Conservation (phyloP, 106 monocot genomes). For the Alisma plantagoaquatica region DNA sequence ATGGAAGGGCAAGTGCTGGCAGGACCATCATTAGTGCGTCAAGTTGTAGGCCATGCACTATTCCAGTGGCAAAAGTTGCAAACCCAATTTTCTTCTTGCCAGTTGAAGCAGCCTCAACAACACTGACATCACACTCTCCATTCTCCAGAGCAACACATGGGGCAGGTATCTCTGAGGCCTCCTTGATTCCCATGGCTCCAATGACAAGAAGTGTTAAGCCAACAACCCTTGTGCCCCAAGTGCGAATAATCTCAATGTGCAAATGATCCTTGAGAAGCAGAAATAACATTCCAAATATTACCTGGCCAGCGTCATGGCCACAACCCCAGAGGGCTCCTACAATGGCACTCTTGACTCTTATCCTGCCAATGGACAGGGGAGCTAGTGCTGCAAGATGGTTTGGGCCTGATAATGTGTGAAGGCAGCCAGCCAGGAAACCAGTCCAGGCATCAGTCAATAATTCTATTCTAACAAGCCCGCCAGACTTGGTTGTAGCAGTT, state of each 20-base stretch:
- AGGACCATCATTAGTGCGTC: slow-evolving; percentile 95
- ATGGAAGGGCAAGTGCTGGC: slow-evolving; percentile 90
- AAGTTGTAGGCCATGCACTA: slow-evolving; percentile 89
- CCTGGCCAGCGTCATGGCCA: slow-evolving; percentile 92
- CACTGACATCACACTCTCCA: slow-evolving; percentile 13
- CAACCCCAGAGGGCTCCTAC: slow-evolving; percentile 98
- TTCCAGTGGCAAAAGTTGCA: slow-evolving; percentile 91
- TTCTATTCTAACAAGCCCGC: slow-evolving; percentile 40
- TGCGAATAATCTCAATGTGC: slow-evolving; percentile 70
- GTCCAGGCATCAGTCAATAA: slow-evolving; percentile 80
- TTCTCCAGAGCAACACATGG: slow-evolving; percentile 20
- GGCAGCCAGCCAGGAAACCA: slow-evolving; percentile 86
- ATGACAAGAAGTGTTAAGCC: slow-evolving; percentile 80
- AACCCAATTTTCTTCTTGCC: slow-evolving; percentile 88
- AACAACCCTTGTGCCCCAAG: slow-evolving; percentile 89
- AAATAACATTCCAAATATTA: slow-evolving; percentile 89
- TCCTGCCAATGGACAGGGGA: slow-evolving; percentile 88
- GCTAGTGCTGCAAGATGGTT: slow-evolving; percentile 95
- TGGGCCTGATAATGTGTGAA: slow-evolving; percentile 93
- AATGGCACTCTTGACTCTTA: slow-evolving; percentile 63
- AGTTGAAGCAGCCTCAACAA: slow-evolving; percentile 3
- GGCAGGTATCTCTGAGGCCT: slow-evolving; percentile 36
- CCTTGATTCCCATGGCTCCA: slow-evolving; percentile 78
- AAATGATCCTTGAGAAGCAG: slow-evolving; percentile 84
- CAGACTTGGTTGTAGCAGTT: slow-evolving; percentile 5